Evolutionary conservation across 2,329 filamentous ascomycete species (phyloP).

Genomic region (Plenodomus tracheiphilus): DNA sequence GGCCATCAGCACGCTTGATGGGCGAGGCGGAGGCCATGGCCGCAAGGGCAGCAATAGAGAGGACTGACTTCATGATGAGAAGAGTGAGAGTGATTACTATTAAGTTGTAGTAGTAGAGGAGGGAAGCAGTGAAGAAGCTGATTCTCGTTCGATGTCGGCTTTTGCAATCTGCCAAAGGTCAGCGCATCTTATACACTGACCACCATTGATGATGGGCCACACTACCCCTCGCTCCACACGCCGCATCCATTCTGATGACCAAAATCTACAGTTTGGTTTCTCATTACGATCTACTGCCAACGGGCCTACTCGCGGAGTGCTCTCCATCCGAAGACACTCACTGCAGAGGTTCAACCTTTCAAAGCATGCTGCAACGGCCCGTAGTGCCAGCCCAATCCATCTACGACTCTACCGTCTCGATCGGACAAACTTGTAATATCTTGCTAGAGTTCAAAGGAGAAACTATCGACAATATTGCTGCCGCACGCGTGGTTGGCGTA

Average conservation of each 20-base stretch:
- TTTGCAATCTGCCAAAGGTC: not conserved
- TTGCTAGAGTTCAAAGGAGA: not conserved
- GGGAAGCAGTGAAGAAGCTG: not conserved
- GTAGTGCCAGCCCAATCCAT: not conserved
- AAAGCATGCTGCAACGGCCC: not conserved
- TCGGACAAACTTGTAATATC: not conserved
- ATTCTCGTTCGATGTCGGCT: not conserved
- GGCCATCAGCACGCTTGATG: conserved; percentile 28
- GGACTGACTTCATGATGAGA: conserved; percentile 18
- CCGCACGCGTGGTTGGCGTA: not conserved
- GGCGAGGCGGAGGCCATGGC: conserved; percentile 22
- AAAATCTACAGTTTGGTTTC: not conserved
- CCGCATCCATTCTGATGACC: not conserved
- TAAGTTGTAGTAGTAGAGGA: not conserved
- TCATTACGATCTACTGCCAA: not conserved
- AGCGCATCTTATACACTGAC: not conserved
- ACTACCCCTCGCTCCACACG: not conserved
- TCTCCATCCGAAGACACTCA: not conserved
- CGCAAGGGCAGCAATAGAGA: conserved; percentile 12
- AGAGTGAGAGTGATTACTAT: not conserved
- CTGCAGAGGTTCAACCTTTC: not conserved
- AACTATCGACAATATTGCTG: not conserved
- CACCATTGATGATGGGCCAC: not conserved
- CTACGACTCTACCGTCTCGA: not conserved
- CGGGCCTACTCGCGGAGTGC: not conserved